A percentile compares a stretch with the other conserved stretches of the same genome.
These are phyloP conservation scores for Chaetomium cochliodes DNA, from an alignment of 495 filamentous ascomycete genomes.

Conservation along the genomic window DNA sequence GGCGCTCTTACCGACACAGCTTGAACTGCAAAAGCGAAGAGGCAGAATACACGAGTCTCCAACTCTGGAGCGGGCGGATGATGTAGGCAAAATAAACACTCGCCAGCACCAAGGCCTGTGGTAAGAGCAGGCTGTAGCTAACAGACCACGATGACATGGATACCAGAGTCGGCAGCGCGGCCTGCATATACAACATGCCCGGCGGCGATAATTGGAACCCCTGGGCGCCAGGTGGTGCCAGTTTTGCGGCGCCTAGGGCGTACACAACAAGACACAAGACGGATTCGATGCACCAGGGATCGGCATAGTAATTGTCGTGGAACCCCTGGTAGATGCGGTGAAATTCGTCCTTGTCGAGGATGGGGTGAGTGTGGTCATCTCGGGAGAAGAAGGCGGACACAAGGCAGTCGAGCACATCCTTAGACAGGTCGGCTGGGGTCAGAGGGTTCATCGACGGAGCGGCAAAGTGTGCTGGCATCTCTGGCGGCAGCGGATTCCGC, in stretches of 20 bases:
- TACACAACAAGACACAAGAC: slow-evolving; percentile 9
- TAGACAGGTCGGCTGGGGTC: slow-evolving; percentile 1
- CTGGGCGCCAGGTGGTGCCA: not conserved
- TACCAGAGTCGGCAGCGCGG: slow-evolving; percentile 1
- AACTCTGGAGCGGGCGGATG: slow-evolving; percentile 11
- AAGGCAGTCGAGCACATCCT: slow-evolving; percentile 3
- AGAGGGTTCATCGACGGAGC: not conserved
- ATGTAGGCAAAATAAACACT: slow-evolving; percentile 17
- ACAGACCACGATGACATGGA: slow-evolving; percentile 11
- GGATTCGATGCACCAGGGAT: slow-evolving; percentile 12
- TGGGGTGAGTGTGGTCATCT: slow-evolving; percentile 3
- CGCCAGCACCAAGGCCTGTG: slow-evolving; percentile 7
- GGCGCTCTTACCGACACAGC: not conserved
- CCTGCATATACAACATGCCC: slow-evolving; percentile 11
- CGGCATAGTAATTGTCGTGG: slow-evolving; percentile 5
- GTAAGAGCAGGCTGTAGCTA: slow-evolving; percentile 6
- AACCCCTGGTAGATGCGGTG: slow-evolving; percentile 2
- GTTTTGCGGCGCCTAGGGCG: not conserved
- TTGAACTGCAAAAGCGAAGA: slow-evolving; percentile 15
- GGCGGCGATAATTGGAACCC: not conserved
- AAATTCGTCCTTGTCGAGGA: slow-evolving; percentile 9
- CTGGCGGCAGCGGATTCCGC: slow-evolving; percentile 8
- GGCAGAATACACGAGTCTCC: slow-evolving; percentile 9
- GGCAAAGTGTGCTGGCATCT: slow-evolving; percentile 1
- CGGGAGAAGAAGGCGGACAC: slow-evolving; percentile 8